Base-by-base conservation (phyloP, 1,139 yeast species). In the Hyphopichia pseudoburtonii region DNA sequence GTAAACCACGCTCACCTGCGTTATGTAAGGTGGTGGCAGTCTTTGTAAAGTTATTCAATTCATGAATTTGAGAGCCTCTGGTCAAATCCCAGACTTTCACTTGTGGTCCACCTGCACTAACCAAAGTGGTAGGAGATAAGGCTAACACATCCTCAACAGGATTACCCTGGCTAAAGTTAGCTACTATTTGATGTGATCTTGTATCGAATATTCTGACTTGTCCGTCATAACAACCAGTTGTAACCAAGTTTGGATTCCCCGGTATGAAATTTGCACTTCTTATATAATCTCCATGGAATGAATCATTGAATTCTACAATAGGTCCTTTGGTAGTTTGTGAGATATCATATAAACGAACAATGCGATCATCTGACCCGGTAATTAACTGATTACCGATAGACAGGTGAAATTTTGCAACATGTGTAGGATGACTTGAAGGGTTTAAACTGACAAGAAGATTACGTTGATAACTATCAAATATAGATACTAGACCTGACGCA, bases 211-310 rank as follows among this genome's bases (percentile, higher is more conserved):
- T 62, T 50, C 97, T 72, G 5, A 92, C 84, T 25, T 71, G 61
- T 8, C 96, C 96, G 62, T 92, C 98, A 57, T 92, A 92, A 55
- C 95, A 88, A 30, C 98, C 98, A 1, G 97, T 87, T n/a, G 86
- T 82, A 17, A 90, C 69, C 47, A 89, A 68, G 52, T 85, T 86
- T 9, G 85, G 77, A 33, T 82, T 73, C 3, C 79, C 80, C 3
- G 94, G 94, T 34, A 90, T 73, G 57, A 87, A 90, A 40, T 76
- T 72, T 4, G 89, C 94, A 11, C 94, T 73, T 50, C 98, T 76
- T 30, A 92, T 83, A 60, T 92, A 92, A 64, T 94, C 99, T 19
- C 79, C 77, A 56, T 94, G 97, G 47, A 53, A 57, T n/a, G 60
- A 45, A 41, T 84, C 90, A 36, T 72, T 75, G 46, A 88, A 83